Evolutionary conservation across 176 grass and related monocot genomes (phyloP), one percentile per base, ranked within the genome.

Genomic region (Triticum urartu): DNA sequence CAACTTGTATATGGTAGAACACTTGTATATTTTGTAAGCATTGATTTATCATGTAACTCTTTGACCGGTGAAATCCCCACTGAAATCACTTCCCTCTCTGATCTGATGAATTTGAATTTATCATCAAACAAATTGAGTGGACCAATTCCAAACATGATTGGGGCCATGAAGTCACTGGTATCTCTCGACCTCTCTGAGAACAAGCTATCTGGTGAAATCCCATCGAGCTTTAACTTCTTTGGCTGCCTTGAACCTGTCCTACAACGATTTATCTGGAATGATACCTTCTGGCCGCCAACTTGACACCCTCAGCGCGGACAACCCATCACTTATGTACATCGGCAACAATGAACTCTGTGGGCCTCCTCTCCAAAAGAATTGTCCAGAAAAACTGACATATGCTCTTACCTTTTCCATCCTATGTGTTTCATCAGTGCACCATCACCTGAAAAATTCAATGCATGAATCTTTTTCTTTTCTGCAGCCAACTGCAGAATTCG

Each of bases 31-130:
- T 36, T 69, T 5, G 61, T 38, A 30, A 63, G 52, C 32, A 59
- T 88, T 9, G 86, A 88, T 43, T 48, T 86, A 11, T 91, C 89
- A 38, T 3, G 13, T 43, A 91, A 91, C 81, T 69, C 52, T 10
- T 38, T 91, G n/a, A 24, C 17, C 3, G 86, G 83, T 70, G 60
- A 59, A 12, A 92, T 92, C 15, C 82, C 86, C 15, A 13, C 42
- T 36, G 64, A 88, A 17, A 45, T 92, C 20, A 61, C 59, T n/a
- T 26, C 21, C 10, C 86, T 91, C 35, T 5, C 22, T 22, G 43
- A 4, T 25, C 7, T 89, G 11, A 40, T 40, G 39, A 40, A 40
- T 40, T 40, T 40, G 39, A 40, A 40, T 40, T 40, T 40, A 40
- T 40, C 39, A 40, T 40, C 39, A 40, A 40, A 40, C 39, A 9